phyloP scores from a whole-genome alignment of 2,329 filamentous ascomycete species.

The Verticillium klebahnii region DNA sequence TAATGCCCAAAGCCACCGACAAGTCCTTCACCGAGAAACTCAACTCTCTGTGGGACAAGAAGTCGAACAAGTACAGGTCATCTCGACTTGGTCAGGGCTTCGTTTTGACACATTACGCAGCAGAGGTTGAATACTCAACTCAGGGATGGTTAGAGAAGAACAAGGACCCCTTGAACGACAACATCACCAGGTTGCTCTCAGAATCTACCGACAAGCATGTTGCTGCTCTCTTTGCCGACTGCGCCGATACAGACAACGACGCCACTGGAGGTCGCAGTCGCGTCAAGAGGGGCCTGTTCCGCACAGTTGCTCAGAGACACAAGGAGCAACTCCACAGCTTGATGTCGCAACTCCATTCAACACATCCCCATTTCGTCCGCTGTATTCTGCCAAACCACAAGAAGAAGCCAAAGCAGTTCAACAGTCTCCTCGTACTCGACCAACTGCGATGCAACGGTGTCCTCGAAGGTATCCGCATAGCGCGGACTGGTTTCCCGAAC shows the following conservation, averaged over 20 bases:
- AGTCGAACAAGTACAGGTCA: conserved; percentile 86
- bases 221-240: conserved; percentile 81
- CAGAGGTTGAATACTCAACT: conserved; percentile 95
- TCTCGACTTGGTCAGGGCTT: conserved; percentile 89
- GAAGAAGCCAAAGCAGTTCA: conserved; percentile 90
- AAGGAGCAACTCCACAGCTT: conserved; percentile 97
- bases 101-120: conserved; percentile 93
- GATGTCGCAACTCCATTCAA: conserved; percentile 91
- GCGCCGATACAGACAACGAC: conserved; percentile 76
- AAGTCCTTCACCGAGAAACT: conserved; percentile 96
- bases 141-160: conserved; percentile 97
- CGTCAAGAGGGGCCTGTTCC: conserved; percentile 95
- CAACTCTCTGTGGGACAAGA: conserved; percentile 95
- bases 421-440: conserved; percentile 86
- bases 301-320: conserved; percentile 92
- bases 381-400: conserved; percentile 98
- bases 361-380: conserved; percentile 95
- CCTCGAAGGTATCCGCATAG: conserved; percentile 96
- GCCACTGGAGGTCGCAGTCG: conserved; percentile 65
- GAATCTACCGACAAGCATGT: conserved; percentile 79
- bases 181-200: conserved; percentile 83
- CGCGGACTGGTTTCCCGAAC: conserved; percentile 94
- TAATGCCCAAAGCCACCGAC: conserved; percentile 98
- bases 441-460: conserved; percentile 99
- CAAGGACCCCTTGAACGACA: conserved; percentile 97